Base-by-base conservation (phyloP, 441 rosid species). In the Daphne laureola region DNA sequence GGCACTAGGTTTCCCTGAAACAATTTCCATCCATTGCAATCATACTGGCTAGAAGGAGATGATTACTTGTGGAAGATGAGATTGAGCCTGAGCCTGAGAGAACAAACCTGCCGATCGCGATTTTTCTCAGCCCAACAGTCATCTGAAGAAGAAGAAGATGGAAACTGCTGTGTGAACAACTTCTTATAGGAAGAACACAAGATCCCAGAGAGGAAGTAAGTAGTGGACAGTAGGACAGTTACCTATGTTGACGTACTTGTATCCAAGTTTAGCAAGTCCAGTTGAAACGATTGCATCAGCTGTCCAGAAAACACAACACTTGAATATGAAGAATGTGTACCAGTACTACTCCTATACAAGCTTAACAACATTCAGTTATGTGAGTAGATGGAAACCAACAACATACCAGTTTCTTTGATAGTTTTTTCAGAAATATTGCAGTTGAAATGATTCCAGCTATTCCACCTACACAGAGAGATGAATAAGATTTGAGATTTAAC, bases 81-180 rank as follows among this genome's bases (percentile, higher is more conserved):
- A 31, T 31, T 31, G 8, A 31, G 38, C 11, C 31, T 26, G 31
- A 26, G 31, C n/a, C 25, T 21, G n/a, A 61, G 0, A 3, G 17
- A 18, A 46, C 21, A 52, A 67, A 89, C 97, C 86, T 83, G 68
- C 13, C 44, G 27, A 57, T 86, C 96, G 40, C 98, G 90, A 67
- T 68, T 43, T 58, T 82, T 62, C 72, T 93, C 96, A 50, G 92
- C 98, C 98, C 98, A 92, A 61, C 98, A 92, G 71, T 92, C 98
- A 80, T 93, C 98, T 93, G 57, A 31, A 49, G 55, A 59, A 57
- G 57, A 61, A 62, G 47, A 26, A 51, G 38, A 58, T 11, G 35
- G 11, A 23, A 41, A 23, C 8, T 49, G 12, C 36, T 50, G 53
- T 21, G 53, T 64, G 43, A 68, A 4, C 9, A 5, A 63, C 53